Base-by-base conservation (phyloP, 139 green algal species). In the Coccomyxa sp. region DNA sequence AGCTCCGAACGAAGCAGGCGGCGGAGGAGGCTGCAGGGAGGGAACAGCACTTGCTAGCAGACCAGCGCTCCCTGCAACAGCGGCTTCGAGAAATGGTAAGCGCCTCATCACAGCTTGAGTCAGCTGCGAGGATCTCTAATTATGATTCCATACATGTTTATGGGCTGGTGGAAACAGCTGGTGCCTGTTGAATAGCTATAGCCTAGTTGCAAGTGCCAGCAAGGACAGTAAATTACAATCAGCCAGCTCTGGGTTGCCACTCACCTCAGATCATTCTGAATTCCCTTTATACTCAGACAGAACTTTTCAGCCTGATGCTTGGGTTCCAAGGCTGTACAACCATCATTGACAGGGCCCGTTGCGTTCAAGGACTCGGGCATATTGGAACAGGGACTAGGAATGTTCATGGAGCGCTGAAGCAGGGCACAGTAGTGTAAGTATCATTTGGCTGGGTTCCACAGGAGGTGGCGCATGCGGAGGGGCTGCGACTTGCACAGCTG, bases 31-130 rank as follows among this genome's bases (percentile, higher is more conserved):
- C 91, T 58, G 71, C 83, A 10, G 89, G 89, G 79, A 85, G 89
- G 32, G 92, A 95, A 78, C 79, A 58, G 28, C 89, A 95, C 78
- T 89, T 97, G 15, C 83, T 79, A 15, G 89, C 91, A 79, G 94
- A 98, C 86, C 96, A 96, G 90, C 88, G 93, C 10, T 86, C 82
- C 17, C 93, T 97, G 27, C 95, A 97, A 84, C 88, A 89, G 82
- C 89, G 95, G 82, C 82, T 97, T 10, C 93, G 92, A 75, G 93
- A 96, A 83, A 90, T 95, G 89, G 92, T 91, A 32, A 51, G 82
- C 57, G 30, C 15, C 14, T 21, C 23, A 17, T 23, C 58, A 25
- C 58, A 25, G 58, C 51, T 28, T 9, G 21, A 71, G 63, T 21
- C 63, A 11, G 1, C 18, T 28, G 18, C 4, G 18, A 71, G 63